Percentiles rank a stretch among this genome's conserved stretches.
These are phyloP conservation scores for Vachellia pachyceras DNA, from an alignment of 306 rosid species.

Conservation along the genomic window DNA sequence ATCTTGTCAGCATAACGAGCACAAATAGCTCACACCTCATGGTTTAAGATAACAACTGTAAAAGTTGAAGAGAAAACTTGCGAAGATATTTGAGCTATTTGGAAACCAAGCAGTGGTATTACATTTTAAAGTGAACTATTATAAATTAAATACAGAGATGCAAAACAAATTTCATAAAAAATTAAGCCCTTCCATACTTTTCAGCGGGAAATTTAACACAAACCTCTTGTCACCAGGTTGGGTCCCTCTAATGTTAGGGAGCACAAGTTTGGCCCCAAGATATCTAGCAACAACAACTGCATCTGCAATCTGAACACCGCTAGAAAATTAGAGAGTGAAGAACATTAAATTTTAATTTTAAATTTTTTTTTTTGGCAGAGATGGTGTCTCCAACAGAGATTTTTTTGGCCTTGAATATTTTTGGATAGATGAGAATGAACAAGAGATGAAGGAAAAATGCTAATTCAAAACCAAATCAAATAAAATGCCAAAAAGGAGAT, in stretches of 20 bases:
- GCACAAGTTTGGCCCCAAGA: conserved; percentile 82
- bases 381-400: not conserved
- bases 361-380: not conserved
- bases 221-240: conserved; percentile 81
- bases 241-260: conserved; percentile 86
- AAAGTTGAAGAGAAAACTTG: conserved; percentile 8
- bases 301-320: conserved; percentile 61
- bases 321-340: conserved; percentile 27
- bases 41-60: conserved; percentile 17
- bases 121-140: not conserved
- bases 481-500: not conserved
- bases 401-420: not conserved
- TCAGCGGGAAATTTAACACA: conserved; percentile 21
- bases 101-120: not conserved
- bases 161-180: not conserved
- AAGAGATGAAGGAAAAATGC: not conserved
- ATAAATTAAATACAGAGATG: not conserved
- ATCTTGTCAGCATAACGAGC: conserved; percentile 4
- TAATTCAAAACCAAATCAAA: not conserved
- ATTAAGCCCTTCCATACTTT: not conserved
- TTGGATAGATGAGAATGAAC: not conserved
- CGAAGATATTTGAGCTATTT: not conserved
- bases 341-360: not conserved
- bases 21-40: conserved; percentile 16
- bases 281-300: conserved; percentile 83